Evolutionary conservation across 2,329 filamentous ascomycete genomes (phyloP), one percentile per base, ranked within the genome.

Genomic region (Neofusicoccum ribis): DNA sequence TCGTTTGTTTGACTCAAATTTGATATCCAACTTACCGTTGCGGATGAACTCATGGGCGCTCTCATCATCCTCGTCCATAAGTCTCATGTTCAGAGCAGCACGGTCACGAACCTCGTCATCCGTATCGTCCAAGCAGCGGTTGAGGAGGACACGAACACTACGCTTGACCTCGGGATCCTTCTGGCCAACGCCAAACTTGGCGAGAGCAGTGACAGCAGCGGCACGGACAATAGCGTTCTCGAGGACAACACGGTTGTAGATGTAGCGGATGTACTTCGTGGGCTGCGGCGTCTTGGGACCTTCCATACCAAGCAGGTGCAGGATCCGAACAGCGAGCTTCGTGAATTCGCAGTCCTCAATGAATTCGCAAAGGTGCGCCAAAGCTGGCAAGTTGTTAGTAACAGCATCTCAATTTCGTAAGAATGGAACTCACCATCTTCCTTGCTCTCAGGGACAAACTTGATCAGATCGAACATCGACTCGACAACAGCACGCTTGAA

Each of bases 301-400:
- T 81, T 99, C 95, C 34, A 94, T 85, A 72, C 95, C 95, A 49
- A 99, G 89, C 20, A 99, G 86, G 79, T 99, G 94, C 64, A 99
- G 83, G 71, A 99, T 96, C 67, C 95, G 90, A 54, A 99, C 94
- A 36, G 95, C 94, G 68, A 99, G 85, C 82, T 99, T 99, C 34
- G 95, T 97, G 79, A 98, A 99, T 77, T 99, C 95, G 82, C 95
- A 99, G 77, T 99, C 95, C 80, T 99, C 95, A 69, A 99, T 99
- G 76, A 99, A 99, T 77, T 99, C 95, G 82, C 95, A 98, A 23
- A 99, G 87, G 74, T 98, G 95, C 14, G 94, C 92, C 56, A 99
- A 87, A 17, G 95, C 94, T 83, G 65, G 20, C 65, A 70, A 88
- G 44, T 49, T 17, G 47, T 68, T 59, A 68, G 60, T 31, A 31